phyloP scores from a whole-genome alignment of 2,329 filamentous ascomycete genomes.

The Bipolaris victoriae region DNA sequence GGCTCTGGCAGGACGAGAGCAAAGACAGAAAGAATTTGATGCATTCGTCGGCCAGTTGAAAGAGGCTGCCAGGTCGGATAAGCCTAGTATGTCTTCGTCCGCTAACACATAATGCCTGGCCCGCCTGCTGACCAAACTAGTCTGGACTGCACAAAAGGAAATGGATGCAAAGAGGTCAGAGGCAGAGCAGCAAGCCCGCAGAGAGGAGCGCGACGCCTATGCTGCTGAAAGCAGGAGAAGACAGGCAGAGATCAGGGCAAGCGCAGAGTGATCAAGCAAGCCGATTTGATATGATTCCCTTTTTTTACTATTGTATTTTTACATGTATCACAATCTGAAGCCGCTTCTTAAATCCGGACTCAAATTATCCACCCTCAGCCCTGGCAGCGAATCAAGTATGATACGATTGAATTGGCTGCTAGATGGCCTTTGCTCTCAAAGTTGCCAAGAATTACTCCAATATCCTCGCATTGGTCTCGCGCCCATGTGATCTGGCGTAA shows the following conservation, averaged over 20 bases:
- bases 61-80: slow-evolving; percentile 87
- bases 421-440: background rate
- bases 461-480: background rate
- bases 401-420: background rate
- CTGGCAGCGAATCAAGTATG: background rate
- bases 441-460: background rate
- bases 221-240: slow-evolving; percentile 42
- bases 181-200: slow-evolving; percentile 32
- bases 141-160: slow-evolving; percentile 47
- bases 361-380: background rate
- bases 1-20: slow-evolving; percentile 77
- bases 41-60: slow-evolving; percentile 84
- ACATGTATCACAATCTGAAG: slow-evolving; percentile 25
- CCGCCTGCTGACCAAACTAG: slow-evolving; percentile 29
- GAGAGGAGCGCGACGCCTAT: slow-evolving; percentile 41
- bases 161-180: slow-evolving; percentile 39
- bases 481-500: slow-evolving; percentile 37
- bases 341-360: background rate
- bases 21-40: slow-evolving; percentile 84
- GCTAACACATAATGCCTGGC: background rate
- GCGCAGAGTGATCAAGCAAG: slow-evolving; percentile 29
- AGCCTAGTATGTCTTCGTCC: slow-evolving; percentile 70
- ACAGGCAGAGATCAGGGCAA: slow-evolving; percentile 44
- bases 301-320: slow-evolving; percentile 20
- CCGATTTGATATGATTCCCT: slow-evolving; percentile 3